Evolutionary conservation across 2,329 filamentous ascomycete genomes (phyloP), one percentile per base, ranked within the genome.

Genomic region (Cytospora piceicola): DNA sequence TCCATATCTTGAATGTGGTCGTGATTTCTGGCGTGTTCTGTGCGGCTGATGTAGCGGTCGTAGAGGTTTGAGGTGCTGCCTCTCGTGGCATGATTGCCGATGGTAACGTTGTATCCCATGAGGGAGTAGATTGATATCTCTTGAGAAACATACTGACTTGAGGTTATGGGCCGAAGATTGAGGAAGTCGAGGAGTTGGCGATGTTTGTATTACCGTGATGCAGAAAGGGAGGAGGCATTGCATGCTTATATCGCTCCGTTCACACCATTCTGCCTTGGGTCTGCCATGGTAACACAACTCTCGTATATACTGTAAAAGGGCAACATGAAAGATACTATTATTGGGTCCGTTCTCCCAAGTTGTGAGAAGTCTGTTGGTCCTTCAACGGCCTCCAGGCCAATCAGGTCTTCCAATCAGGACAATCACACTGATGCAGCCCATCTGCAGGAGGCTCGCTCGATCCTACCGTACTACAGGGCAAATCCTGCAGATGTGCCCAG

Each of bases 11-110:
- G 20, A 24, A 57, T 6, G 55, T 30, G 32, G 52, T 51, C 17
- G 72, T 64, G 60, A 69, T 70, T 69, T 72, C 67, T 69, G 70
- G 70, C 72, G 73, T 69, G 72, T 69, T 46, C 22, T 22, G 22
- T 24, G 63, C 36, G 17, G 17, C 29, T 30, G 42, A 30, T 64
- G 34, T 24, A 46, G 24, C 32, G 12, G 15, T 27, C 34, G 30
- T 24, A 22, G n/a, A 27, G n/a, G 4, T 49, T n/a, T 24, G 8
- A 7, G 8, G 4, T 49, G n/a, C n/a, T 49, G 12, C 46, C n/a
- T 30, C 53, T 7, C 61, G 61, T 22, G 30, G 30, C 17, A 15
- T 46, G 53, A 58, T n/a, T 11, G 29, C 22, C 22, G 42, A 52
- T 51, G 61, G 61, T 53, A 63, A 57, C 27, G 29, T 51, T 22